phyloP scores from a whole-genome alignment of 805 yeast genomes.

The Saccharomycopsis oosterbeekiorum region DNA sequence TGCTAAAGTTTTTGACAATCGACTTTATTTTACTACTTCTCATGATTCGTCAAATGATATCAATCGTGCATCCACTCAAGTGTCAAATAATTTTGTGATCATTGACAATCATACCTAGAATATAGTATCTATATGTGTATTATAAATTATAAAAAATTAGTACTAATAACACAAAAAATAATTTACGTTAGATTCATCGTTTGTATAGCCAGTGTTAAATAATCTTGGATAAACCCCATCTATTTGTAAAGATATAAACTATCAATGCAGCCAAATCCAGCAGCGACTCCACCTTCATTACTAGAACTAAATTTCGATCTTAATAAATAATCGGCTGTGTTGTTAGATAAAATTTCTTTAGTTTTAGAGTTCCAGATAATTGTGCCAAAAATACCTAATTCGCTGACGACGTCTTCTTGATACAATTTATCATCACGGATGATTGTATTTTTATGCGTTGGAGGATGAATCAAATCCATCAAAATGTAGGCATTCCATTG shows the following conservation, averaged over 20 bases:
- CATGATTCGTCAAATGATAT: background rate
- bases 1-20: background rate
- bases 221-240: background rate
- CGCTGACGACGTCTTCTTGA: slow-evolving; percentile 75
- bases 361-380: slow-evolving; percentile 58
- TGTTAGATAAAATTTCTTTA: slow-evolving; percentile 50
- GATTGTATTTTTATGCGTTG: slow-evolving; percentile 56
- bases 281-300: slow-evolving; percentile 98
- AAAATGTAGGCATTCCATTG: slow-evolving; percentile 88
- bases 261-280: slow-evolving; percentile 97
- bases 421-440: slow-evolving; percentile 53
- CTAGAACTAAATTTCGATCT: slow-evolving; percentile 82
- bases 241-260: slow-evolving; percentile 35
- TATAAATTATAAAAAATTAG: background rate
- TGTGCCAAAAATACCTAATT: slow-evolving; percentile 85
- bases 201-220: background rate
- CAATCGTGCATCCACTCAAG: background rate
- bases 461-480: slow-evolving; percentile 88
- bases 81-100: background rate
- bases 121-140: background rate
- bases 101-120: background rate
- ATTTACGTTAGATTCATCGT: background rate
- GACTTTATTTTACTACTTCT: background rate
- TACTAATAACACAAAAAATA: too few species aligned
- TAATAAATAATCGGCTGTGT: slow-evolving; percentile 72